Evolutionary conservation across 805 yeast species (phyloP).

Genomic region (Cyberlindnera xishuangbannaensis): DNA sequence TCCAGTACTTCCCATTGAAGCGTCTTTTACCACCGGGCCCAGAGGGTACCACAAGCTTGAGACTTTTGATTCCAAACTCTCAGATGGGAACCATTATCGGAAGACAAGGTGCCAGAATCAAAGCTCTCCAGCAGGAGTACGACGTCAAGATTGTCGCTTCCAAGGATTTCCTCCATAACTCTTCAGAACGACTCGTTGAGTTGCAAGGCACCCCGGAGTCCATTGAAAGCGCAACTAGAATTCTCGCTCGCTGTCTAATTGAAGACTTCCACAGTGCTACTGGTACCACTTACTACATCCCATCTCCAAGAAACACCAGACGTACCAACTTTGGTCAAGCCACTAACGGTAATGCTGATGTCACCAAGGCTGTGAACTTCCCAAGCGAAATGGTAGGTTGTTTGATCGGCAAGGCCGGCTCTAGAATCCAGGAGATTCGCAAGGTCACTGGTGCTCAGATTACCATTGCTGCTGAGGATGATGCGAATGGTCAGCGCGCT

Average conservation of each 20-base stretch:
- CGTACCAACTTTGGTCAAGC: slow-evolving; percentile 1
- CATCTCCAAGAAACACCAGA: slow-evolving; percentile 10
- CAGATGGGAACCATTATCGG: slow-evolving; percentile 91
- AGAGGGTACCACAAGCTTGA: slow-evolving; percentile 49
- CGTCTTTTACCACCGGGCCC: slow-evolving; percentile 48
- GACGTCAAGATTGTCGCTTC: slow-evolving; percentile 82
- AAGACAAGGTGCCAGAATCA: slow-evolving; percentile 73
- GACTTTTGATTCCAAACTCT: slow-evolving; percentile 73
- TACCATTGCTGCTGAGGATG: slow-evolving; percentile 65
- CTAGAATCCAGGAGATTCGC: slow-evolving; percentile 81
- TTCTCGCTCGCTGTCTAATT: slow-evolving; percentile 63
- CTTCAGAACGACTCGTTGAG: slow-evolving; percentile 83
- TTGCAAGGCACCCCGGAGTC: slow-evolving; percentile 72
- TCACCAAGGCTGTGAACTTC: slow-evolving; percentile 45
- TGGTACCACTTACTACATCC: slow-evolving; percentile 52
- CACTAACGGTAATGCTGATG: slow-evolving; percentile 2
- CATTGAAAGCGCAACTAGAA: slow-evolving; percentile 49
- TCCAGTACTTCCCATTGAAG: slow-evolving; percentile 54
- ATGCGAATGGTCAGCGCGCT: slow-evolving; percentile 55
- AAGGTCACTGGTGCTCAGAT: slow-evolving; percentile 74
- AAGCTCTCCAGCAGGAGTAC: slow-evolving; percentile 63
- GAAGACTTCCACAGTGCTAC: slow-evolving; percentile 68
- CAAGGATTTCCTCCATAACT: slow-evolving; percentile 72
- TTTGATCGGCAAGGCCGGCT: slow-evolving; percentile 78
- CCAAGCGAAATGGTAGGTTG: slow-evolving; percentile 87